Evolutionary conservation across 225 moss, liverwort and hornwort species (phyloP), one percentile per base, ranked within the genome.

Genomic region (Marchantia paleacea): DNA sequence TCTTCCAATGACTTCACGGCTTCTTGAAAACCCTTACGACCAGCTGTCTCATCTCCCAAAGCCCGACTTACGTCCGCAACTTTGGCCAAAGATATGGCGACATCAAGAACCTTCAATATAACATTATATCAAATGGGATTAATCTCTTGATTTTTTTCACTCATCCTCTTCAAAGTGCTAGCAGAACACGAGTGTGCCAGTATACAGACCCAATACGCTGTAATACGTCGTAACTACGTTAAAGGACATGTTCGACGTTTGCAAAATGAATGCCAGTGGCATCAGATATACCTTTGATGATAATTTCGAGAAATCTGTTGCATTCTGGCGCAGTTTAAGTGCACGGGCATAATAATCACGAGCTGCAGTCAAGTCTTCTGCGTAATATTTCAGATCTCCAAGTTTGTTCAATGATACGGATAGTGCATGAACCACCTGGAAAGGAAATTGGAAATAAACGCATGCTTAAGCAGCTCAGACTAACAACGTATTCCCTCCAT

Each of bases 381-480:
- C 95, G 78, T 95, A 95, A 80, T 95, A 99, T 81, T 94, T 93
- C 8, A 99, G 91, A 78, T 99, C 99, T 63, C 99, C 99, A 52
- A 99, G 91, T 88, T 99, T 99, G 83, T 99, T 99, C 78, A 99
- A 76, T 48, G 99, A 99, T 57, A 99, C 95, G 52, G 99, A 99
- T 13, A 99, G 81, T 76, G 94, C 94, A 80, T 99, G 99, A 79
- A 99, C 91, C 77, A 95, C 91, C 97, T 99, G 91, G 10, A 63
- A 20, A 50, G 25, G 47, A 74, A 57, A 57, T 13, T 51, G 49
- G 28, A 3, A 18, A 18, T 7, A 28, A 11, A 11, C 3, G 66
- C 10, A 28, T 28, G n/a, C 6, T 13, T 24, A 5, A 52, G 26
- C 29, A 24, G 74, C 28, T 74, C 28, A 53, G 14, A 12, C 50